phyloP scores from a whole-genome alignment of 768 basidiomycete genomes.

The Arthromyces matolae region DNA sequence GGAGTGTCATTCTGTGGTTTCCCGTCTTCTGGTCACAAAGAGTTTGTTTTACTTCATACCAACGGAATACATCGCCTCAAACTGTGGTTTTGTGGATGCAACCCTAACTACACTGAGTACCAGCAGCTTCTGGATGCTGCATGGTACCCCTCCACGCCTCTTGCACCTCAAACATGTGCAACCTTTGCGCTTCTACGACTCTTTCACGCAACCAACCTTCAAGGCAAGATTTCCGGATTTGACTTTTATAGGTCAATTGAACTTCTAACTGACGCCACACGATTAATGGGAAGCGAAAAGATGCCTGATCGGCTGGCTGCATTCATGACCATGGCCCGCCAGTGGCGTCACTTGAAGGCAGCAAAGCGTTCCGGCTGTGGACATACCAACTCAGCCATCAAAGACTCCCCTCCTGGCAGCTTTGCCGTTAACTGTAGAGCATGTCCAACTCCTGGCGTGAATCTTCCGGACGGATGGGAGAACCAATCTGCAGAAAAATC shows the following conservation, averaged over 20 bases:
- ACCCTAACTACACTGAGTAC: not conserved
- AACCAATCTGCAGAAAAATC: slow-evolving; percentile 3
- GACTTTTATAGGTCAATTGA: slow-evolving; percentile 10
- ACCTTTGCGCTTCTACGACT: slow-evolving; percentile 7
- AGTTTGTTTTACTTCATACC: slow-evolving; percentile 3
- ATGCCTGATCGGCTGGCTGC: slow-evolving; percentile 5
- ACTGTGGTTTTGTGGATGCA: slow-evolving; percentile 6
- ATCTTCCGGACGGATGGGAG: slow-evolving; percentile 13
- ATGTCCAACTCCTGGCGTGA: slow-evolving; percentile 12
- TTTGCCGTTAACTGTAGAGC: slow-evolving; percentile 10
- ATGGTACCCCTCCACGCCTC: slow-evolving; percentile 8
- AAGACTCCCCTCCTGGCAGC: slow-evolving; percentile 4
- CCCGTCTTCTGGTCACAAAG: not conserved
- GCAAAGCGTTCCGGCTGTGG: slow-evolving; percentile 11
- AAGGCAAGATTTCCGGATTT: slow-evolving; percentile 3
- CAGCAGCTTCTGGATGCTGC: slow-evolving; percentile 8
- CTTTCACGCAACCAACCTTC: slow-evolving; percentile 14
- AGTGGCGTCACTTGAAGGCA: slow-evolving; percentile 16
- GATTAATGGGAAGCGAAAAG: not conserved
- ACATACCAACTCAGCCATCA: slow-evolving; percentile 5
- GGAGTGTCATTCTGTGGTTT: slow-evolving; percentile 1
- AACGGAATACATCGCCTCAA: slow-evolving; percentile 8
- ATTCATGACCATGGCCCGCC: slow-evolving; percentile 7
- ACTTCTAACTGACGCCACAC: slow-evolving; percentile 8
- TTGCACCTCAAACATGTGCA: slow-evolving; percentile 7